Evolutionary conservation across 495 filamentous ascomycete species (phyloP).

Genomic region (Penicillium subrubescens): DNA sequence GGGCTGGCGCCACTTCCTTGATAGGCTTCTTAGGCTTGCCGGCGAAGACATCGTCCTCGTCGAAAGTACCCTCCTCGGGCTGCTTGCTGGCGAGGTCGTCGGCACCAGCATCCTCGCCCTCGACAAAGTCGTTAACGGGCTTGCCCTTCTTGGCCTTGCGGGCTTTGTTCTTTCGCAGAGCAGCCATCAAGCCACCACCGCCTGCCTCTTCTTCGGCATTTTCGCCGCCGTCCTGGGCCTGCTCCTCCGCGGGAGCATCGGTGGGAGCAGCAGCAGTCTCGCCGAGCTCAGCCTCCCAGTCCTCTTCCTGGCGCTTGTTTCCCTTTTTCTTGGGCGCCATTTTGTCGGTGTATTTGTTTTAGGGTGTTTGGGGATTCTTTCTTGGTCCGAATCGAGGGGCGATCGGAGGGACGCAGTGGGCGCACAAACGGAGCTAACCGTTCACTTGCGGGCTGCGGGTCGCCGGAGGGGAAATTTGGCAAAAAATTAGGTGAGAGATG

Average conservation of each 20-base stretch:
- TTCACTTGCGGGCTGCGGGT: slow-evolving; percentile 24
- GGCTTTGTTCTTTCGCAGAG: slow-evolving; percentile 83
- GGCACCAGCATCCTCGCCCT: slow-evolving; percentile 63
- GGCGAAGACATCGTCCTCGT: slow-evolving; percentile 80
- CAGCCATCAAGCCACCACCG: slow-evolving; percentile 76
- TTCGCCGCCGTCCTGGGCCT: slow-evolving; percentile 39
- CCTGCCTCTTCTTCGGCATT: slow-evolving; percentile 51
- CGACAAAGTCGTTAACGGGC: slow-evolving; percentile 67
- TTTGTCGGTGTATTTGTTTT: slow-evolving; percentile 12
- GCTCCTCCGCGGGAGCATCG: slow-evolving; percentile 50
- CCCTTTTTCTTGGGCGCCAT: slow-evolving; percentile 97
- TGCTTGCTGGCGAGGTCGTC: slow-evolving; percentile 65
- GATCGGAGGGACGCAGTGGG: slow-evolving; percentile 24
- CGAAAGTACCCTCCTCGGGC: slow-evolving; percentile 81
- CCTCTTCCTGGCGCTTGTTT: slow-evolving; percentile 82
- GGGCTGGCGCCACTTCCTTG: slow-evolving; percentile 43
- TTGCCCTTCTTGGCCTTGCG: slow-evolving; percentile 94
- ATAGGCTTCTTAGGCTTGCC: slow-evolving; percentile 67
- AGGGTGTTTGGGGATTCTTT: slow-evolving; percentile 9
- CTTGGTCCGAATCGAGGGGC: slow-evolving; percentile 18
- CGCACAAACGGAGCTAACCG: slow-evolving; percentile 41
- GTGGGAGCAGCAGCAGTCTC: slow-evolving; percentile 65
- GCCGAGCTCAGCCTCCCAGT: slow-evolving; percentile 96
- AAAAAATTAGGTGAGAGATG: slow-evolving; percentile 11
- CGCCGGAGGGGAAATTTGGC: slow-evolving; percentile 10